Evolutionary conservation across 108 stramenopile species (phyloP), one percentile per base, ranked within the genome.

Genomic region (Cyclotella distinguenda): DNA sequence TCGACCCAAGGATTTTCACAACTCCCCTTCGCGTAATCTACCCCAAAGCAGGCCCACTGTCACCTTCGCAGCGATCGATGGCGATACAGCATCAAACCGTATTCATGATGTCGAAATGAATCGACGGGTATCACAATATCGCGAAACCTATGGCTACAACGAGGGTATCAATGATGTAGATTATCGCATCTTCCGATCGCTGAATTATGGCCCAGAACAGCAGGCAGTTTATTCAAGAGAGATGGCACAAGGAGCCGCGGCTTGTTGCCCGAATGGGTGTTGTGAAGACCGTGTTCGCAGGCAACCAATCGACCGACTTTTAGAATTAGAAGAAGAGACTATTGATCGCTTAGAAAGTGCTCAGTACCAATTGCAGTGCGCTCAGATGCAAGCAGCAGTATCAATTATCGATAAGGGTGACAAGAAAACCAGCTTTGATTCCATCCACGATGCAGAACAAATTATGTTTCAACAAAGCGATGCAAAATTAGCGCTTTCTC

Each of bases 171-270:
- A 66, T n/a, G 75, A 77, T n/a, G 33, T 59, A 10, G 75, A 68
- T n/a, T 49, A 62, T 33, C 55, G 60, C 2, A 72, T 86, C 42
- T 72, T 86, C 33, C 50, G 57, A 61, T 78, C 80, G 4, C 64
- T 86, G 36, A 72, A 87, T 28, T 86, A 86, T 74, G 91, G 91
- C 8, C 91, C 91, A 6, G 90, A 88, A 56, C 90, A 91, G 55
- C 83, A 84, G 18, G 86, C 90, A 51, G 79, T 90, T 15, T 94
- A 91, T 59, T 80, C 81, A 40, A 61, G 93, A 22, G 93, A 94
- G 70, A 88, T 91, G 61, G 93, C 93, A 8, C 88, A 89, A 47
- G 81, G 85, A 31, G 88, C 89, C 16, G 86, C 88, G 8, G 84
- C 77, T 15, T 85, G 89, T 52, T 90, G 89, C 59, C 93, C 93